Percentiles rank a stretch among this genome's conserved stretches.
Evolutionary conservation across 441 rosid species (phyloP).

Genomic region (Mallotus repandus): DNA sequence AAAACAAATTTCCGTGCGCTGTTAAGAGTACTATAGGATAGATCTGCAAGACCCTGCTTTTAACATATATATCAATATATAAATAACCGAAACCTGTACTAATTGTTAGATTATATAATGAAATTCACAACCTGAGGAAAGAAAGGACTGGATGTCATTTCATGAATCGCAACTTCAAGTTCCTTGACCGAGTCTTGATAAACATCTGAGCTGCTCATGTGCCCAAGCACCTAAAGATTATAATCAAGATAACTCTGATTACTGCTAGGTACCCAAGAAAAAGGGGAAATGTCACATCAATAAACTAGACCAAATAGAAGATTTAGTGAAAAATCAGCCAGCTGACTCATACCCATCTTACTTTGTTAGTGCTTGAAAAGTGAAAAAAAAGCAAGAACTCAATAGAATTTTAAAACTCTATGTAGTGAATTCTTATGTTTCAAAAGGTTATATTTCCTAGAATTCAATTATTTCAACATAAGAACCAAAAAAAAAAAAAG

Average conservation of each 20-base stretch:
- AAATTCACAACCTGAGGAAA: constrained; percentile 65
- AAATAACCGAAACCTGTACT: neutral
- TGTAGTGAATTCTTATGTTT: too few species aligned
- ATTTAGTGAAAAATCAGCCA: neutral
- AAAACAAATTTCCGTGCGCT: constrained; percentile 44
- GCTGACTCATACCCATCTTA: neutral
- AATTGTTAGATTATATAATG: neutral
- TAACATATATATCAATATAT: constrained; percentile 9
- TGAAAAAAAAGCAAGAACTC: too few species aligned
- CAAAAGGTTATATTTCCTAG: too few species aligned
- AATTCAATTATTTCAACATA: too few species aligned
- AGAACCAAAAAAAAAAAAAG: too few species aligned
- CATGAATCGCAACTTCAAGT: constrained; percentile 57
- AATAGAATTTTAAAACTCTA: too few species aligned
- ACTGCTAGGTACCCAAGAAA: neutral
- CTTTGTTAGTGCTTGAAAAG: neutral
- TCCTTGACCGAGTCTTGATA: constrained; percentile 54
- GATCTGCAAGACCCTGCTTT: constrained; percentile 63
- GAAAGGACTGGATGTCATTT: constrained; percentile 50
- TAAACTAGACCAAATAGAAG: neutral
- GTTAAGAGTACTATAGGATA: constrained; percentile 52
- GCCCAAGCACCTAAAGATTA: constrained; percentile 47
- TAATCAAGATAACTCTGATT: constrained; percentile 1
- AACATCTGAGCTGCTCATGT: constrained; percentile 39
- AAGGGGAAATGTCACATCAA: neutral